These are phyloP conservation scores for Cordyceps tenuipes DNA, from an alignment of 2,329 filamentous ascomycete species.

Conservation along the genomic window DNA sequence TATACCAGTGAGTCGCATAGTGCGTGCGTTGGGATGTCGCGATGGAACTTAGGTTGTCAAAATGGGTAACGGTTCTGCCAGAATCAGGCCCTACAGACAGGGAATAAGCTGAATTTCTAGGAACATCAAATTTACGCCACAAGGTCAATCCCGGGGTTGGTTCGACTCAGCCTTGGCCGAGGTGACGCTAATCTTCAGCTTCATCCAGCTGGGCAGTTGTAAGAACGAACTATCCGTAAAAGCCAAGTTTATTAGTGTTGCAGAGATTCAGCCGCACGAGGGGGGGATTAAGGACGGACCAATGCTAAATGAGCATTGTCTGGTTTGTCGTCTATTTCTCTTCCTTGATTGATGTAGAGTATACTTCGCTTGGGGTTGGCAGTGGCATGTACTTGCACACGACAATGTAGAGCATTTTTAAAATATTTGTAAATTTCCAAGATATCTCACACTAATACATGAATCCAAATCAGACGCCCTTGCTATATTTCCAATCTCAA, in stretches of 20 bases:
- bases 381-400: background rate
- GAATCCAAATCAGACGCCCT: background rate
- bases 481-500: constrained; percentile 1
- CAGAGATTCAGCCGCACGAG: background rate
- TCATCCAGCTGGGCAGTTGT: background rate
- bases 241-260: background rate
- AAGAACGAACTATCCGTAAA: background rate
- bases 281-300: too few species aligned
- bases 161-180: background rate
- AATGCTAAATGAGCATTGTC: background rate
- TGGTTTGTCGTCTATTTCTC: background rate
- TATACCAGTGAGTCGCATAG: background rate
- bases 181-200: background rate
- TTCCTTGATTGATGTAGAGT: background rate
- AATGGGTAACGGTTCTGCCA: background rate
- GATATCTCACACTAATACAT: background rate
- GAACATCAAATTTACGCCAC: background rate
- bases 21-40: background rate
- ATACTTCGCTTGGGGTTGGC: too few species aligned
- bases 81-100: background rate
- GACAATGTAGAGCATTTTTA: background rate
- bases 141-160: background rate
- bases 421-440: background rate
- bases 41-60: background rate
- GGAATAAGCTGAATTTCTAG: background rate